phyloP scores from a whole-genome alignment of 2,329 filamentous ascomycete genomes.

The Xylariaceae sp. region DNA sequence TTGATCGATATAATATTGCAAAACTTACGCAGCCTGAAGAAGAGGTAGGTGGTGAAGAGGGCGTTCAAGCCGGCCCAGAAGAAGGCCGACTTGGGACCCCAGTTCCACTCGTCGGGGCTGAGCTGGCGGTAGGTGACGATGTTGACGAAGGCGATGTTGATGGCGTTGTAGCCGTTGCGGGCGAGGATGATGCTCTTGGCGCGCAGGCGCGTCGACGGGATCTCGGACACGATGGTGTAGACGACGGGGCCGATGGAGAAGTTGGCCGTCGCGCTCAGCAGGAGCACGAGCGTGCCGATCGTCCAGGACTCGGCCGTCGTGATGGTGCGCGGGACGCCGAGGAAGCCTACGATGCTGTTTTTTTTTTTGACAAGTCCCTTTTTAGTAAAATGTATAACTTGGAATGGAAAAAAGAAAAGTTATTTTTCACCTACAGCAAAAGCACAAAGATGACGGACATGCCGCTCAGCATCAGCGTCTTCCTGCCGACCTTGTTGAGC shows the following conservation, averaged over 20 bases:
- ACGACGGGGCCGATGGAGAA: slow-evolving; percentile 41
- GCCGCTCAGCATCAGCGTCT: slow-evolving; percentile 36
- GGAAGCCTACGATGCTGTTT: slow-evolving; percentile 28
- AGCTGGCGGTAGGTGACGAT: slow-evolving; percentile 34
- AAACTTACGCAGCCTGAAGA: slow-evolving; percentile 39
- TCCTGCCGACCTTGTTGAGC: slow-evolving; percentile 35
- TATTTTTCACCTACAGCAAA: slow-evolving; percentile 35
- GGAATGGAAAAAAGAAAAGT: slow-evolving; percentile 17
- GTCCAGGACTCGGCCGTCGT: slow-evolving; percentile 37
- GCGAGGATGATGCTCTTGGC: slow-evolving; percentile 42
- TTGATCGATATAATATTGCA: slow-evolving; percentile 9
- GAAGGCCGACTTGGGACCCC: slow-evolving; percentile 36
- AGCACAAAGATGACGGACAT: slow-evolving; percentile 35
- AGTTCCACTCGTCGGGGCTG: slow-evolving; percentile 33
- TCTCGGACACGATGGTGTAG: slow-evolving; percentile 44
- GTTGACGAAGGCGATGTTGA: slow-evolving; percentile 37
- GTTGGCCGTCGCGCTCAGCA: slow-evolving; percentile 40
- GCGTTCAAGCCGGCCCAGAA: slow-evolving; percentile 35
- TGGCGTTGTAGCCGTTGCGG: slow-evolving; percentile 39
- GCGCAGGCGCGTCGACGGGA: slow-evolving; percentile 40
- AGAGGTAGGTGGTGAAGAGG: slow-evolving; percentile 38
- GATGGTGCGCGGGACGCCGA: slow-evolving; percentile 31
- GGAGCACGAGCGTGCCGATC: slow-evolving; percentile 37
- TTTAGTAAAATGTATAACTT: neutral
- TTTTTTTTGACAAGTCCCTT: neutral